phyloP scores from a whole-genome alignment of 2,329 filamentous ascomycete species.

The Clonostachys rosea region DNA sequence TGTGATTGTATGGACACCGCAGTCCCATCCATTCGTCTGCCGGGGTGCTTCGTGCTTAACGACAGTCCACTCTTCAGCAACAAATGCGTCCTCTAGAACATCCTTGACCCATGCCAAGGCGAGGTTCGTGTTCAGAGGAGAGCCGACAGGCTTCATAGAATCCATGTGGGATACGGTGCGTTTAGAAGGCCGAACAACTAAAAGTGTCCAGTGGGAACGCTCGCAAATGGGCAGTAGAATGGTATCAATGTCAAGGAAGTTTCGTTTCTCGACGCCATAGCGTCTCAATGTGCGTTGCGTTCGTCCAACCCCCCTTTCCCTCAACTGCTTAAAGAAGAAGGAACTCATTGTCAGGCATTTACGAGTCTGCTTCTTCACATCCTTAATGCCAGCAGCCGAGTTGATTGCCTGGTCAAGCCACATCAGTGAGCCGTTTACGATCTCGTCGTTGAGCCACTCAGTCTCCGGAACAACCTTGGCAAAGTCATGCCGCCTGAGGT shows the following conservation, averaged over 20 bases:
- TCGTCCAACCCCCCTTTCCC: conserved; percentile 36
- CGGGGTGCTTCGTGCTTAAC: conserved; percentile 41
- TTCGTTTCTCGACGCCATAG: conserved; percentile 49
- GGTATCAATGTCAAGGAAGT: conserved; percentile 61
- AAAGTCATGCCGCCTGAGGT: conserved; percentile 55
- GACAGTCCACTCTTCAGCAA: conserved; percentile 54
- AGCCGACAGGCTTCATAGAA: conserved; percentile 46
- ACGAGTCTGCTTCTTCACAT: conserved; percentile 40
- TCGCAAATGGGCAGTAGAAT: conserved; percentile 67
- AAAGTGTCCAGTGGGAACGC: conserved; percentile 64
- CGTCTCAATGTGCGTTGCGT: conserved; percentile 54
- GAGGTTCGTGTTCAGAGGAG: conserved; percentile 28
- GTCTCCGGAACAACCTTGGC: conserved; percentile 50
- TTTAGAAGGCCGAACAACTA: conserved; percentile 59
- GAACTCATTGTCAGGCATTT: conserved; percentile 61
- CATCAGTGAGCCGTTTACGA: conserved; percentile 63
- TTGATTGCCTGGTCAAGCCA: conserved; percentile 58
- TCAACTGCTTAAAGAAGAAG: conserved; percentile 58
- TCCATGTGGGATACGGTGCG: conserved; percentile 66
- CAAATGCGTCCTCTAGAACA: conserved; percentile 49
- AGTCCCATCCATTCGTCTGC: conserved; percentile 68
- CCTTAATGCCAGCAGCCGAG: conserved; percentile 44
- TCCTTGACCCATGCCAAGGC: conserved; percentile 51
- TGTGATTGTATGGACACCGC: conserved; percentile 72
- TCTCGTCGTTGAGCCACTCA: conserved; percentile 73